Base-by-base conservation (phyloP, 495 filamentous ascomycete species). In the Penicillium antarcticum region DNA sequence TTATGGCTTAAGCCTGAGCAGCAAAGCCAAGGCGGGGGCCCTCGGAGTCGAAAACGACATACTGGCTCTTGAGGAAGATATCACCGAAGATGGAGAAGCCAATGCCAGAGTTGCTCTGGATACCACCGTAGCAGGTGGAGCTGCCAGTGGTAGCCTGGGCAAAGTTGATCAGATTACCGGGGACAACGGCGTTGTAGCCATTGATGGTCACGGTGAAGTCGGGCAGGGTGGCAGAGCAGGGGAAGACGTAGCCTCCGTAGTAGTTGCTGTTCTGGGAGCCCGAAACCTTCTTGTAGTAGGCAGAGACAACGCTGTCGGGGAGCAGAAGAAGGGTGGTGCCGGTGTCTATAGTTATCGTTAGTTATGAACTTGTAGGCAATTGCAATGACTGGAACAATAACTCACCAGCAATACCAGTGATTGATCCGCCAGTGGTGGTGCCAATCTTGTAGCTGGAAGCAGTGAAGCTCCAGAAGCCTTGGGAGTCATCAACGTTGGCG, bases 41-140 rank as follows among this genome's bases (percentile, higher is more conserved):
- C 26, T 70, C 70, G 29, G 75, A 72, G 48, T 91, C 81, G 57
- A 91, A 91, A 4, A 94, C 82, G 16, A 86, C 87, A 60, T 86
- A 91, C 56, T 88, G 83, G 52, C 80, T 79, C 77, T 92, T 91
- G 53, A 94, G 78, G 60, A 88, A 88, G 40, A 91, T 77, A 52
- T 91, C 88, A 35, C 88, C 88, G 45, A 85, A 84, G 66, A 94
- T 89, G 49, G 77, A 77, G 61, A 88, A 81, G 18, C 75, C 80
- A 21, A 88, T 74, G 43, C 82, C 82, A 12, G 70, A 67, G 67
- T 85, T 81, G 45, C 65, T 66, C 70, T 88, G 85, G 51, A 89
- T 75, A 16, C 81, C 80, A 45, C 86, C 86, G 59, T 74, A 83
- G 70, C 86, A 89, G 46, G 60, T 76, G 37, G 66, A 75, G 45